A percentile compares a stretch with the other conserved stretches of the same genome.
phyloP scores from a whole-genome alignment of 176 grass and related monocot species.

The Chrysopogon serrulatus region DNA sequence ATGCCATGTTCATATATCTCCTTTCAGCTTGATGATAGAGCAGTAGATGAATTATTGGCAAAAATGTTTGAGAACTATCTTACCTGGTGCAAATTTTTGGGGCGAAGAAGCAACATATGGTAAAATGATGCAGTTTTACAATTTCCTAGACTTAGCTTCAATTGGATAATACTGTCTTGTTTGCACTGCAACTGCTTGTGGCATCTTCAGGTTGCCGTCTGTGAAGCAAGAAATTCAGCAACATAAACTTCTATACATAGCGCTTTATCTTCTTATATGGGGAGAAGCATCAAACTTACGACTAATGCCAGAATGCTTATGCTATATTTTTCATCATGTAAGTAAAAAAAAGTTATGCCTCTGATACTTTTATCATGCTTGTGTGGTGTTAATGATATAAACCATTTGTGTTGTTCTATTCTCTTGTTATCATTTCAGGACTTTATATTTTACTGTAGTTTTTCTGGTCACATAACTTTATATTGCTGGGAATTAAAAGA shows the following conservation, averaged over 20 bases:
- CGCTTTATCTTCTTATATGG: slow-evolving; percentile 99
- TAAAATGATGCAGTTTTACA: slow-evolving; percentile 28
- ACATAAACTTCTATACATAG: slow-evolving; percentile 92
- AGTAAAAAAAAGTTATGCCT: background rate
- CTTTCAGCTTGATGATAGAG: slow-evolving; percentile 93
- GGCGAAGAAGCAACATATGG: slow-evolving; percentile 87
- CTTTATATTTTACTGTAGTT: background rate
- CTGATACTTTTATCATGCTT: slow-evolving; percentile 7
- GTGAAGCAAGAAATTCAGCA: slow-evolving; percentile 97
- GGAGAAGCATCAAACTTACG: slow-evolving; percentile 92
- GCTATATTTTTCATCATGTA: slow-evolving; percentile 96
- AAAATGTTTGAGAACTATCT: slow-evolving; percentile 94
- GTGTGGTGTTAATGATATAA: slow-evolving; percentile 1
- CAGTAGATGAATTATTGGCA: slow-evolving; percentile 77
- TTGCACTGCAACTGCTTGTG: background rate
- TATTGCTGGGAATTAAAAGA: background rate
- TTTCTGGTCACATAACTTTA: slow-evolving; percentile 3
- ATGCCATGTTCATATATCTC: slow-evolving; percentile 23
- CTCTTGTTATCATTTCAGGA: background rate
- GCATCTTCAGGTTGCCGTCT: slow-evolving; percentile 70
- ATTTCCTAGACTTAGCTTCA: slow-evolving; percentile 1
- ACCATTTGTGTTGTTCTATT: background rate
- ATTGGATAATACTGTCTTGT: slow-evolving; percentile 6
- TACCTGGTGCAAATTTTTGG: slow-evolving; percentile 94
- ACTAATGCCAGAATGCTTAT: slow-evolving; percentile 93